A percentile compares a stretch with the other conserved stretches of the same genome.
Conservation (phyloP, 129 eudicot genomes). For the Saussurea involucrata region DNA sequence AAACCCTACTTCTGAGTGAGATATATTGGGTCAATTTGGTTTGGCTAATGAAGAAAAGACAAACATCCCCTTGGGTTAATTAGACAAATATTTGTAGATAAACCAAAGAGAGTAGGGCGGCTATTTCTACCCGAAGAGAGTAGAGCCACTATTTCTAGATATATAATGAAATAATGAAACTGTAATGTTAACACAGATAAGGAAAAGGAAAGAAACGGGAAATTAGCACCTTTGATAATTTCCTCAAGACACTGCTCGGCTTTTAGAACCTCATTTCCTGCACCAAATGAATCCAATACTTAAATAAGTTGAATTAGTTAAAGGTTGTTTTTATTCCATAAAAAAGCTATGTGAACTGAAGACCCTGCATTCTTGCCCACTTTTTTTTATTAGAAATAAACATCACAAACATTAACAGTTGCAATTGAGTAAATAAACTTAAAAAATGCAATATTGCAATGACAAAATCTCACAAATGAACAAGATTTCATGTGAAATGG, state of each 20-base stretch:
- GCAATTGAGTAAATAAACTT: neutral
- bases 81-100: neutral
- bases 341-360: no score
- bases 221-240: constrained; percentile 65
- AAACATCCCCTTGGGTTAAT: neutral
- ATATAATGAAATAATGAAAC: neutral
- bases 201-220: neutral
- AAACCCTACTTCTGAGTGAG: neutral
- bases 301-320: neutral
- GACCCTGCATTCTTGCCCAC: neutral
- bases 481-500: neutral
- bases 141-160: neutral
- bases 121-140: neutral
- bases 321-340: neutral
- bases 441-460: neutral
- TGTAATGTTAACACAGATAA: neutral
- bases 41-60: neutral
- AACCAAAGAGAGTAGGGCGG: no score
- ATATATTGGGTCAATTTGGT: neutral
- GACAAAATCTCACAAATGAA: neutral
- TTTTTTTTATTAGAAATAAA: neutral
- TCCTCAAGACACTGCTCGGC: constrained; percentile 86
- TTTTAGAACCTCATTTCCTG: constrained; percentile 73
- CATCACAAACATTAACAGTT: neutral
- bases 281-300: constrained; percentile 6